Evolutionary conservation across 257 asterid genomes (phyloP).

Genomic region (Knoxia roxburghii): DNA sequence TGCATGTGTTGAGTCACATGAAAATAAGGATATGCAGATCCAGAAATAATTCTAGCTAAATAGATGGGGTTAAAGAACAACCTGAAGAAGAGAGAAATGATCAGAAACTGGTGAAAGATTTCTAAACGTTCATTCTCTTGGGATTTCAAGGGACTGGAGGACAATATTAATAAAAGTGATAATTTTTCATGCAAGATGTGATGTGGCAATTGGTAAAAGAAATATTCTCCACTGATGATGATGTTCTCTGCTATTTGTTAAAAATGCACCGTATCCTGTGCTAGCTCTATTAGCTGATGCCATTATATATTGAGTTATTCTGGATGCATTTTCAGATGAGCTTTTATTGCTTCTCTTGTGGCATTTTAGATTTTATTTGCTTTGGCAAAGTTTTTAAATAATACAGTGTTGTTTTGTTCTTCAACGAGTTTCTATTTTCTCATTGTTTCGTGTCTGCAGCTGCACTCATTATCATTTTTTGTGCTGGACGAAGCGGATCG

Average conservation of each 20-base stretch:
- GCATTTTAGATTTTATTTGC: no score
- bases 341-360: background rate
- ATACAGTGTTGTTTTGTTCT: slow-evolving; percentile 4
- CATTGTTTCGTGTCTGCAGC: slow-evolving; percentile 44
- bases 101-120: background rate
- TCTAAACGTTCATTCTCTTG: background rate
- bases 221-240: background rate
- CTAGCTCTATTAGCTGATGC: background rate
- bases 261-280: background rate
- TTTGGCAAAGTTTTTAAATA: no score
- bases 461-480: slow-evolving; percentile 86
- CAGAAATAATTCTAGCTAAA: background rate
- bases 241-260: background rate
- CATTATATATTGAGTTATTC: background rate
- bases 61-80: background rate
- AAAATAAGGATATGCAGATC: background rate
- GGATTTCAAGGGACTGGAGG: background rate
- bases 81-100: background rate
- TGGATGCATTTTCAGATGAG: background rate
- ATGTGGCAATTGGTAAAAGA: background rate
- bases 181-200: background rate
- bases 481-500: slow-evolving; percentile 99
- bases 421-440: slow-evolving; percentile 2
- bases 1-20: background rate
- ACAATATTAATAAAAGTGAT: background rate